Evolutionary conservation across 1,139 yeast species (phyloP).

Genomic region (Suhomyces kunorum): DNA sequence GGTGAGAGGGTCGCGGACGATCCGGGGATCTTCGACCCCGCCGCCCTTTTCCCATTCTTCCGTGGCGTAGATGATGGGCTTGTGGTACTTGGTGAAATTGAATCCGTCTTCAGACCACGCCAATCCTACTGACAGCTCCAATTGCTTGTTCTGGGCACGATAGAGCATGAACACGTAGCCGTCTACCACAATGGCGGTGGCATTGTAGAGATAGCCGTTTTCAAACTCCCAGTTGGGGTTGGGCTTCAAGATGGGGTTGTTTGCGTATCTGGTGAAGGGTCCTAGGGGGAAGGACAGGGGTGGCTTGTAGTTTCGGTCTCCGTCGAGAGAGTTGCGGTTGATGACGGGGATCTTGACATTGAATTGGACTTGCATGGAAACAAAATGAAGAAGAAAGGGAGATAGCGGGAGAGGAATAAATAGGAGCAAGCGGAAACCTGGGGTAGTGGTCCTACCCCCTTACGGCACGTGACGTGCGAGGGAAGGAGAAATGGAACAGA

Average conservation of each 20-base stretch:
- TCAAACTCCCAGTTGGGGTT: constrained; percentile 44
- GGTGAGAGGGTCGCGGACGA: constrained; percentile 40
- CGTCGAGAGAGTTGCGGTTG: constrained; percentile 29
- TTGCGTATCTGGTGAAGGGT: constrained; percentile 37
- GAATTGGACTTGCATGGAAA: background rate
- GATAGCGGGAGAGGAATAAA: background rate
- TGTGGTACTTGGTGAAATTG: constrained; percentile 32
- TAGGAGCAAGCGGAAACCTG: background rate
- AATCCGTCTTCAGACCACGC: constrained; percentile 48
- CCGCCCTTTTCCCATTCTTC: constrained; percentile 47
- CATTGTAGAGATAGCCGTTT: constrained; percentile 45
- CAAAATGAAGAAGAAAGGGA: background rate
- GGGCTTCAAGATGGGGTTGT: constrained; percentile 44
- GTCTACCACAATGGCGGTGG: constrained; percentile 47
- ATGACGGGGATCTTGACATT: constrained; percentile 35
- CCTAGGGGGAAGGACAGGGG: constrained; percentile 47
- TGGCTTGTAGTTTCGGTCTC: constrained; percentile 36
- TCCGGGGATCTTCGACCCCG: constrained; percentile 49
- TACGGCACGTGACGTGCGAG: background rate
- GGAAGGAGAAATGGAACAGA: background rate
- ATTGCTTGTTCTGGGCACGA: constrained; percentile 42
- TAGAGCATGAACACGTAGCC: constrained; percentile 41
- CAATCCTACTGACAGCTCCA: constrained; percentile 39
- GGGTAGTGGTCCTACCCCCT: background rate
- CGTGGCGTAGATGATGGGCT: constrained; percentile 40